These are phyloP conservation scores for Taphrina deformans DNA, from an alignment of 1,139 yeast genomes.

Conservation along the genomic window DNA sequence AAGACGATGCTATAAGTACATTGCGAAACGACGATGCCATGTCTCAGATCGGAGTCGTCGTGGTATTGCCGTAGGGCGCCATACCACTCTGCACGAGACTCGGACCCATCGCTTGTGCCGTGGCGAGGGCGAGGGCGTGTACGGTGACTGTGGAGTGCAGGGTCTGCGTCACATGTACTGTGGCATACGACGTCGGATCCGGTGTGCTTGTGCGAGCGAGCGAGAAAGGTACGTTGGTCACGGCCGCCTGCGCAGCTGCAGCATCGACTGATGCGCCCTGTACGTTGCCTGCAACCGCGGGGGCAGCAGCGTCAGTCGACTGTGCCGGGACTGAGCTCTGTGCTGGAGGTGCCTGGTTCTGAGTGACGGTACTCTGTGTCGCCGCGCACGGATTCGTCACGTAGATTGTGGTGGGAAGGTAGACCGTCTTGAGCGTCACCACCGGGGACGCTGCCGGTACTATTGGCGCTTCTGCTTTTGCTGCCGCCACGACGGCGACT, in stretches of 20 bases:
- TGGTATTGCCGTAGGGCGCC: background rate
- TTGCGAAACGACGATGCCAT: too few species aligned
- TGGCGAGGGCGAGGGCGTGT: background rate
- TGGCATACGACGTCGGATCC: background rate
- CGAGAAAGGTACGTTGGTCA: background rate
- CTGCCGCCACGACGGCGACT: slow-evolving; percentile 14
- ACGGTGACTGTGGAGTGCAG: background rate
- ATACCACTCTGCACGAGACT: background rate
- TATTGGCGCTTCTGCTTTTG: too few species aligned
- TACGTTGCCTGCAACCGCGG: too few species aligned
- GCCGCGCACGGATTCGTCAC: slow-evolving; percentile 59
- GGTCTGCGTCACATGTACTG: background rate
- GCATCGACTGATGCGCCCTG: background rate
- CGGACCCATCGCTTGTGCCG: background rate
- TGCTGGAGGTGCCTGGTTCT: background rate
- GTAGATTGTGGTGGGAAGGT: slow-evolving; percentile 41
- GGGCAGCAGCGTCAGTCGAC: background rate
- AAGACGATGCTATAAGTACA: background rate
- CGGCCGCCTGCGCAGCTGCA: background rate
- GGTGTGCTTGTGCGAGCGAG: background rate
- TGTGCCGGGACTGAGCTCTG: background rate
- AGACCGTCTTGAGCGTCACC: slow-evolving; percentile 2
- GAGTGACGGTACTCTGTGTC: slow-evolving; percentile 44
- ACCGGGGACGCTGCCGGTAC: background rate
- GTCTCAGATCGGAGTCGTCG: background rate